A percentile compares a stretch with the other conserved stretches of the same genome.
Evolutionary conservation across 2,329 filamentous ascomycete genomes (phyloP).

Genomic region (Botrytis elliptica): DNA sequence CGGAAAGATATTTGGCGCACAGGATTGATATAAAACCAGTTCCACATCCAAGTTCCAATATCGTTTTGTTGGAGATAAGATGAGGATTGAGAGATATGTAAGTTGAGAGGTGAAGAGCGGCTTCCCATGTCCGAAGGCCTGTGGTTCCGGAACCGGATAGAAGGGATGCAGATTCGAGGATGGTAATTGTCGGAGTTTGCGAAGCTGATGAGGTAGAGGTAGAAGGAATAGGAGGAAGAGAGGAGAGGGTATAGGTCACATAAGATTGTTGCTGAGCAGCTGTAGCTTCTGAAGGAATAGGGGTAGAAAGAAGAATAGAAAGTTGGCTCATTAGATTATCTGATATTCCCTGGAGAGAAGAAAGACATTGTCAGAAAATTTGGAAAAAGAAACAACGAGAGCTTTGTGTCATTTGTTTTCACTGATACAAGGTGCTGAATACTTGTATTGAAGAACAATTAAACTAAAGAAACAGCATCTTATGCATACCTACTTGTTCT

Average conservation of each 20-base stretch:
- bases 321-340: constrained; percentile 74
- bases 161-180: constrained; percentile 67
- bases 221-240: not conserved
- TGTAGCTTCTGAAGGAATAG: constrained; percentile 61
- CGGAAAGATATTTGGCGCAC: constrained; percentile 64
- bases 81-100: constrained; percentile 53
- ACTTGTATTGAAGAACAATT: constrained; percentile 13
- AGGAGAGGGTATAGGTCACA: constrained; percentile 63
- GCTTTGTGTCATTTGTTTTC: not conserved
- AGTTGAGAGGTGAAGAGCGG: constrained; percentile 69
- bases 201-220: not conserved
- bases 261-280: constrained; percentile 71
- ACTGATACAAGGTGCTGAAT: not conserved
- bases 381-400: not conserved
- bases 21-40: constrained; percentile 75
- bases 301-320: constrained; percentile 61
- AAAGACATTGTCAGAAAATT: constrained; percentile 31
- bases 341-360: constrained; percentile 67
- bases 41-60: constrained; percentile 74
- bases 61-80: constrained; percentile 51
- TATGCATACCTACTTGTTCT: constrained; percentile 68
- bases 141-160: constrained; percentile 72
- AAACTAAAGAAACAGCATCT: constrained; percentile 21
- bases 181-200: constrained; percentile 49
- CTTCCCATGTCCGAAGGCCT: constrained; percentile 79